Evolutionary conservation across 257 asterid species (phyloP).

Genomic region (Solanum rostratum): DNA sequence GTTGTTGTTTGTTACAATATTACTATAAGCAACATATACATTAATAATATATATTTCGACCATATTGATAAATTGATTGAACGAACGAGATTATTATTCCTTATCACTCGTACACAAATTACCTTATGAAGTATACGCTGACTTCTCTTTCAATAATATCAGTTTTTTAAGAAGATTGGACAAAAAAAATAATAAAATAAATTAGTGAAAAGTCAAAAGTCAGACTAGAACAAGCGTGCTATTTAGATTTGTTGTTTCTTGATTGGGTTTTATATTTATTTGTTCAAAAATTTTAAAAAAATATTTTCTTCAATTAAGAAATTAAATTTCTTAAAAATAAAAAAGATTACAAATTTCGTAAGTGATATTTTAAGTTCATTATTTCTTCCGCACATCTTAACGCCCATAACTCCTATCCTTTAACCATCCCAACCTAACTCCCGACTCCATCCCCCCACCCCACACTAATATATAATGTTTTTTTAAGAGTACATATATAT

Average conservation of each 20-base stretch:
- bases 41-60: neutral
- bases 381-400: too few relatives aligned
- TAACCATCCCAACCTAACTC: neutral
- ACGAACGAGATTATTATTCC: too few relatives aligned
- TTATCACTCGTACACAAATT: too few relatives aligned
- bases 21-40: too few relatives aligned
- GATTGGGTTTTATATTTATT: neutral
- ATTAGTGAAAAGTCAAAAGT: neutral
- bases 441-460: too few relatives aligned
- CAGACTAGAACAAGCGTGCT: neutral
- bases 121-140: too few relatives aligned
- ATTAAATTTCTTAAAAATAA: neutral
- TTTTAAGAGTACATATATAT: too few relatives aligned
- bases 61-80: too few relatives aligned
- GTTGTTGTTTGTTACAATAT: too few relatives aligned
- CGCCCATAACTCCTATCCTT: neutral
- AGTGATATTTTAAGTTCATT: neutral
- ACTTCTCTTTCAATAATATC: too few relatives aligned
- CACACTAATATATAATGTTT: too few relatives aligned
- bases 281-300: neutral
- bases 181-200: neutral
- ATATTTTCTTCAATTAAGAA: neutral
- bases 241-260: neutral
- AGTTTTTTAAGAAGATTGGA: neutral
- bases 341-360: neutral